phyloP scores from a whole-genome alignment of 2,329 filamentous ascomycete genomes.

The Clarireedia monteithiana region DNA sequence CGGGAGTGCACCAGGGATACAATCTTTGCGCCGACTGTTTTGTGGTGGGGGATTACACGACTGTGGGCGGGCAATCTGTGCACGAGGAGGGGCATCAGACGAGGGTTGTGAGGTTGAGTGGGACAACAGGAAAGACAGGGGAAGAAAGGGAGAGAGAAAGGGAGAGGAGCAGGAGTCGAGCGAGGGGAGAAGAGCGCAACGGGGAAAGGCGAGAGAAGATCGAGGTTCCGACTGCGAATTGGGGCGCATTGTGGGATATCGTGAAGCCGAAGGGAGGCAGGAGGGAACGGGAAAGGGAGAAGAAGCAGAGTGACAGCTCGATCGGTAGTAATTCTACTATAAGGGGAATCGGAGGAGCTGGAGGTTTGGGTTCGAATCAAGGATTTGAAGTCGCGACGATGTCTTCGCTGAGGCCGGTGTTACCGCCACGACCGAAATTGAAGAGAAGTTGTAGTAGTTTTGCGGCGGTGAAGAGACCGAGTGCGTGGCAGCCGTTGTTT shows the following conservation, averaged over 20 bases:
- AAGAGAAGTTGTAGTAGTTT: background rate
- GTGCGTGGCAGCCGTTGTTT: slow-evolving; percentile 20
- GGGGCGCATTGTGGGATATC: slow-evolving; percentile 21
- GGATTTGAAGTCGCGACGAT: background rate
- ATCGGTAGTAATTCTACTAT: background rate
- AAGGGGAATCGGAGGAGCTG: background rate
- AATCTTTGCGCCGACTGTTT: slow-evolving; percentile 24
- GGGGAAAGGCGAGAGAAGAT: background rate
- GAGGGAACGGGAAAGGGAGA: background rate
- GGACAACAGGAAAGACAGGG: too few species aligned
- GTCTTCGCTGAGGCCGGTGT: background rate
- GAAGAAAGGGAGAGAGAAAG: background rate
- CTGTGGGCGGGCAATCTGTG: too few species aligned
- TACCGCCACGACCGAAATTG: background rate
- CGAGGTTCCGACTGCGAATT: slow-evolving; percentile 22
- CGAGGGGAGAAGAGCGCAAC: background rate
- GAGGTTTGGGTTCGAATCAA: background rate
- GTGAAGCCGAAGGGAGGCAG: slow-evolving; percentile 14
- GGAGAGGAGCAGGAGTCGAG: background rate
- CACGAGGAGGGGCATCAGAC: too few species aligned
- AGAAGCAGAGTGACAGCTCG: background rate
- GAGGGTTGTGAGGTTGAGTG: too few species aligned
- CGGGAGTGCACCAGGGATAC: slow-evolving; percentile 1
- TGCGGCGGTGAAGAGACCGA: slow-evolving; percentile 6
- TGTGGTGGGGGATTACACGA: slow-evolving; percentile 14